Base-by-base conservation (phyloP, 2,329 filamentous ascomycete species). In the Fusarium domesticum region DNA sequence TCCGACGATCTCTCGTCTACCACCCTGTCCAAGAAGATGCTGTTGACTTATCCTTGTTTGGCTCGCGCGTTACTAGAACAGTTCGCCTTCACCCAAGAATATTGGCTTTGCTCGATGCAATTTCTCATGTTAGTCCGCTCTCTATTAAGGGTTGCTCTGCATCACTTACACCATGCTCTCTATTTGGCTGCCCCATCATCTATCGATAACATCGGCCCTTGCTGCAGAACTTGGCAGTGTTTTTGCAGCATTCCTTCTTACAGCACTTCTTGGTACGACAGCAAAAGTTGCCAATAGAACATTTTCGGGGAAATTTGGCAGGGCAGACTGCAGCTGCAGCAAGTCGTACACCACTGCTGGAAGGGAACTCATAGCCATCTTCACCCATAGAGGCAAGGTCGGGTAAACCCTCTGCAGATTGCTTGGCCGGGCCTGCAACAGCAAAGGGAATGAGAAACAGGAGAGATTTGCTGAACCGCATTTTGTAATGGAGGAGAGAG, bases 231-330 rank as follows among this genome's bases (percentile, higher is more conserved):
- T 31, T 48, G 0, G 50, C 50, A 1, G 41, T 42, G 17, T 52
- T 52, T 17, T 48, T 37, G 14, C 50, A 52, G 3, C 50, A 52
- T 6, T 52, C 43, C 5, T 52, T 45, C 20, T 32, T 45, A 6
- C 50, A 52, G 35, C 50, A 52, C 36, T 52, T 52, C 2, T 43
- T 20, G 3, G 50, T 52, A 6, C 44, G 36, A 12, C 50, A 52
- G 34, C 50, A 53, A 12, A 52, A 49, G 16, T 41, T 40, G 0
- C 38, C 41, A 2, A 52, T 12, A 11, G 48, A 37, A 34, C 48
- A 48, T 12, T 51, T 43, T 32, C 49, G 36, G 0, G 49, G 49
- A 20, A 44, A 51, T 2, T 51, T 51, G 37, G 43, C 49, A 14
- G 49, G 49, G 18, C 49, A 51, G 14, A 46, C 39, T 2, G 8